phyloP scores from a whole-genome alignment of 164 flowering plant genomes.

The Nymphaea thermarum region DNA sequence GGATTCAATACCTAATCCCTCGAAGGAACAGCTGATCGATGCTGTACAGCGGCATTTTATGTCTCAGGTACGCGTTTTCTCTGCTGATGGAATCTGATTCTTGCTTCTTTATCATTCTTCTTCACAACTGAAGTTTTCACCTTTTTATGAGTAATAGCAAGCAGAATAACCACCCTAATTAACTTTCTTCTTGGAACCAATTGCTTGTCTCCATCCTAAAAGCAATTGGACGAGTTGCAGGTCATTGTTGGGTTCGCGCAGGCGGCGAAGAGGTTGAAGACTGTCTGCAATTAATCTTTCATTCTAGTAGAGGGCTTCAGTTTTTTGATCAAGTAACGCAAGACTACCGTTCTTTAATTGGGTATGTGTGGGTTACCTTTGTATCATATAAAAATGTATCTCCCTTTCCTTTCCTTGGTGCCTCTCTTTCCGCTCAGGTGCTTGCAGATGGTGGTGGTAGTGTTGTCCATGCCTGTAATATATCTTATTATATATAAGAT shows the following conservation, averaged over 20 bases:
- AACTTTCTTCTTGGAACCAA: conserved; percentile 7
- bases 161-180: not conserved
- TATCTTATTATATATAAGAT: too few species aligned
- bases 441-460: not conserved
- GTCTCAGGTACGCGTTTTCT: conserved; percentile 54
- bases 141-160: not conserved
- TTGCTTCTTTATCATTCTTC: not conserved
- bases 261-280: conserved; percentile 80
- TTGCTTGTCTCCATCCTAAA: conserved; percentile 14
- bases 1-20: conserved; percentile 70
- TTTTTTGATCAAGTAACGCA: too few species aligned
- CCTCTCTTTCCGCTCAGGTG: not conserved
- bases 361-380: not conserved
- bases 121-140: not conserved
- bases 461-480: not conserved
- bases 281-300: conserved; percentile 48
- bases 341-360: not conserved
- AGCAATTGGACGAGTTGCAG: conserved; percentile 98
- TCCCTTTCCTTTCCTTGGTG: not conserved
- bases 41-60: conserved; percentile 87
- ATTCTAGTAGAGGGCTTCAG: not conserved
- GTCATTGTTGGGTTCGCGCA: conserved; percentile 81
- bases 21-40: conserved; percentile 78
- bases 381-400: not conserved
- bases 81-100: not conserved